phyloP scores from a whole-genome alignment of 768 basidiomycete genomes.

The Rhodotorula graminis region DNA sequence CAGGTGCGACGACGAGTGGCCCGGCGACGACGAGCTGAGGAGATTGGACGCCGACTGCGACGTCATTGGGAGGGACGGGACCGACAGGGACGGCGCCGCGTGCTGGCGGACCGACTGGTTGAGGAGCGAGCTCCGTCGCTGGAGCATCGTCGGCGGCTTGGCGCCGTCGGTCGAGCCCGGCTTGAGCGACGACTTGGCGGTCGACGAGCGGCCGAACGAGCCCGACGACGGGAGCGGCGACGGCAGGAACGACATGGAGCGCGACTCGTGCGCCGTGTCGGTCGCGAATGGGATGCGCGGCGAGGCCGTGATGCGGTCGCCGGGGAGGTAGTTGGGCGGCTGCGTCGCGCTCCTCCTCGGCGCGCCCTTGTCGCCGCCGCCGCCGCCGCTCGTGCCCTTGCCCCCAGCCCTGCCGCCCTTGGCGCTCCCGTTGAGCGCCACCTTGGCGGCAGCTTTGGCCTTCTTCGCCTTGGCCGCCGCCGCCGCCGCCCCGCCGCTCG shows the following conservation, averaged over 20 bases:
- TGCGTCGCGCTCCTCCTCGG: slow-evolving; percentile 7
- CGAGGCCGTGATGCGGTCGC: slow-evolving; percentile 30
- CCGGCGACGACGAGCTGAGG: slow-evolving; percentile 6
- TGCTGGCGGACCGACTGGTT: not conserved
- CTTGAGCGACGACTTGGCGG: not conserved
- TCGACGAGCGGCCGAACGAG: not conserved
- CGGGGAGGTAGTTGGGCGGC: slow-evolving; percentile 38
- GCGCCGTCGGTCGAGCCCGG: not conserved
- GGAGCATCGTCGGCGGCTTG: not conserved
- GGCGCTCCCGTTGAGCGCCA: not conserved
- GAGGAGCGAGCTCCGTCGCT: slow-evolving; percentile 15
- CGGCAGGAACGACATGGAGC: slow-evolving; percentile 8
- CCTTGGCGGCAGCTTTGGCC: not conserved
- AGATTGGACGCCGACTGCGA: slow-evolving; percentile 32
- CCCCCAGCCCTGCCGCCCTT: not conserved
- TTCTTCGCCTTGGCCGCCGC: not conserved
- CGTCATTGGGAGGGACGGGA: slow-evolving; percentile 19
- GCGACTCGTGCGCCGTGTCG: not conserved
- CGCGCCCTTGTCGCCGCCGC: not conserved
- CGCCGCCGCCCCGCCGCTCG: not conserved
- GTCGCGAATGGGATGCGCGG: not conserved
- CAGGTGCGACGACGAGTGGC: slow-evolving; percentile 3
- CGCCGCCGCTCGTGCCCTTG: not conserved
- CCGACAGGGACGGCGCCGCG: slow-evolving; percentile 15
- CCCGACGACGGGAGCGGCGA: slow-evolving; percentile 8